phyloP scores from a whole-genome alignment of 1,139 yeast species.

The Diutina siamensis region DNA sequence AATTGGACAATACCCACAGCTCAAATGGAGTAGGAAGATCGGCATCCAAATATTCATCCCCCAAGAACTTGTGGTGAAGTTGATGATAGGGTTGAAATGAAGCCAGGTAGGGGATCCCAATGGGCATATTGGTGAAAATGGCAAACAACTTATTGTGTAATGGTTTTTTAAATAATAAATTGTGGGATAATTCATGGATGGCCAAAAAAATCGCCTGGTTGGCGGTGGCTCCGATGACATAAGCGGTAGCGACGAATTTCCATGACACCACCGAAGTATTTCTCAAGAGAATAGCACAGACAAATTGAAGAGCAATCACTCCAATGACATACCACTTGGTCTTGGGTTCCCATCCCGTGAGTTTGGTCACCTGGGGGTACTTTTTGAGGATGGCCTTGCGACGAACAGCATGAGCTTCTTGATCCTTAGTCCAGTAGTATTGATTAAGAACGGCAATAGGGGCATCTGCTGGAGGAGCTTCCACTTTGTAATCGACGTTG shows the following conservation, averaged over 20 bases:
- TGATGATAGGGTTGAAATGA: conserved; percentile 89
- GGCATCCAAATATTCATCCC: conserved; percentile 78
- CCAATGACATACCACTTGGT: conserved; percentile 65
- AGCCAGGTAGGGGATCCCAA: conserved; percentile 84
- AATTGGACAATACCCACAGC: conserved; percentile 60
- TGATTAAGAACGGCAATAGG: conserved; percentile 36
- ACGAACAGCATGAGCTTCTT: conserved; percentile 72
- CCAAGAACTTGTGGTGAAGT: conserved; percentile 80
- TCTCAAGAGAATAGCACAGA: conserved; percentile 49
- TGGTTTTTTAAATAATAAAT: conserved; percentile 74
- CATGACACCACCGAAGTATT: conserved; percentile 41
- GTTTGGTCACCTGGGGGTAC: conserved; percentile 69
- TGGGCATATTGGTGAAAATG: conserved; percentile 69
- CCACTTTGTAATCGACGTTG: conserved; percentile 24
- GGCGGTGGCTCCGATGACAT: conserved; percentile 75
- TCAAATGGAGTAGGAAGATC: conserved; percentile 78
- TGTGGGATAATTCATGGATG: conserved; percentile 81
- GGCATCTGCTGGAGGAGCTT: conserved; percentile 34
- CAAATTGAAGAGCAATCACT: conserved; percentile 56
- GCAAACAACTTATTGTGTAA: conserved; percentile 67
- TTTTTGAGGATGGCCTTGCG: conserved; percentile 61
- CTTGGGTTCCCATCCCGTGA: conserved; percentile 77
- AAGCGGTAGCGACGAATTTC: conserved; percentile 54
- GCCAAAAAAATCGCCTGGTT: conserved; percentile 78
- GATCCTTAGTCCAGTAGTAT: conserved; percentile 75